Evolutionary conservation across 2,329 filamentous ascomycete genomes (phyloP).

Genomic region (Apiospora sp.): DNA sequence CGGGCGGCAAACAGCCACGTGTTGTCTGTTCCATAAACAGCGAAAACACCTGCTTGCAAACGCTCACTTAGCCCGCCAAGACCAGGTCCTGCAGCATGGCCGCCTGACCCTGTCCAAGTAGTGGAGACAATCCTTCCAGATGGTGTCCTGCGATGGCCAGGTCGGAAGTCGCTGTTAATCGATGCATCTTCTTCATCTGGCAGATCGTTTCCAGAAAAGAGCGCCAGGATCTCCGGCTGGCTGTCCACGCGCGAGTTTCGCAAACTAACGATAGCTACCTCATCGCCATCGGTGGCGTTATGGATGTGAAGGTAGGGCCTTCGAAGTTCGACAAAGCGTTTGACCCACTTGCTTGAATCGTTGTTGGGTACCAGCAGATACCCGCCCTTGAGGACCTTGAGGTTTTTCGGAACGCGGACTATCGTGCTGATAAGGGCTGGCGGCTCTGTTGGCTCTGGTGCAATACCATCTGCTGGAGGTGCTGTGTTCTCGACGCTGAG

Average conservation of each 20-base stretch:
- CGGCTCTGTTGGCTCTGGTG: conserved; percentile 53
- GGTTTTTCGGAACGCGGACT: conserved; percentile 81
- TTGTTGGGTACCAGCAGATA: conserved; percentile 87
- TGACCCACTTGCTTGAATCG: conserved; percentile 84
- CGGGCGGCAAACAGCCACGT: conserved; percentile 93
- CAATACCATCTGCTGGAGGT: conserved; percentile 71
- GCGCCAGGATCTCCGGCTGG: conserved; percentile 82
- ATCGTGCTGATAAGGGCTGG: conserved; percentile 80
- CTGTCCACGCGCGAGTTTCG: conserved; percentile 91
- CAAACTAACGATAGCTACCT: conserved; percentile 88
- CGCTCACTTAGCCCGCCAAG: conserved; percentile 64
- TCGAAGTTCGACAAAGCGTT: conserved; percentile 90
- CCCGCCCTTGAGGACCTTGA: conserved; percentile 82
- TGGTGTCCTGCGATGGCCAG: conserved; percentile 56
- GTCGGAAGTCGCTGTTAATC: conserved; percentile 47
- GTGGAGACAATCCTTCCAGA: conserved; percentile 63
- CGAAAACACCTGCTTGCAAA: conserved; percentile 81
- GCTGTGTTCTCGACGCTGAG: conserved; percentile 69
- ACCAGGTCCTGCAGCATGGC: conserved; percentile 47
- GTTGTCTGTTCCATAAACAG: conserved; percentile 92
- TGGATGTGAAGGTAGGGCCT: conserved; percentile 93
- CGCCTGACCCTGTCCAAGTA: conserved; percentile 60
- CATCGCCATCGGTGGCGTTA: conserved; percentile 84
- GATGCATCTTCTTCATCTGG: conserved; percentile 34
- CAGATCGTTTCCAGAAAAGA: conserved; percentile 57